phyloP scores from a whole-genome alignment of 768 basidiomycete genomes.

The Coprinellus aureogranulatus region DNA sequence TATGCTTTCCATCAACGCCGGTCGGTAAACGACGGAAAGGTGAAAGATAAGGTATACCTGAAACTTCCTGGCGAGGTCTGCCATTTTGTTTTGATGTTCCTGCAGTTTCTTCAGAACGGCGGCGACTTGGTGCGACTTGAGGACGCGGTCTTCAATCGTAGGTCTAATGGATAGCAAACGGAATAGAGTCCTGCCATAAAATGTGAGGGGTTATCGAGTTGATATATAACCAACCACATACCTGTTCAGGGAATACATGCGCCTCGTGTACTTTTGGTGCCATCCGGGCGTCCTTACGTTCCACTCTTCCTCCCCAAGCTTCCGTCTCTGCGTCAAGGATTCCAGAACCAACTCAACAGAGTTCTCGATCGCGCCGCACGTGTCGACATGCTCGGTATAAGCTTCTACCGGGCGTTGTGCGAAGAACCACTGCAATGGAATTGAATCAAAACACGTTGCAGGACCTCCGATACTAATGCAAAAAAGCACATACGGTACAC shows the following conservation, averaged over 20 bases:
- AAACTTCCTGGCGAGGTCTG: conserved; percentile 36
- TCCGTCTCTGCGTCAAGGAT: conserved; percentile 22
- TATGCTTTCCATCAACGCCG: neutral
- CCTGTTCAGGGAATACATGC: conserved; percentile 35
- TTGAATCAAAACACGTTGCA: conserved; percentile 5
- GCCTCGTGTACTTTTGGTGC: conserved; percentile 30
- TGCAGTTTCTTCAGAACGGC: conserved; percentile 32
- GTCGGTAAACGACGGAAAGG: neutral
- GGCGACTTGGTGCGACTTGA: conserved; percentile 26
- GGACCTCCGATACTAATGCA: neutral
- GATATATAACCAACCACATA: conserved; percentile 16
- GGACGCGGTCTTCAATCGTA: conserved; percentile 23
- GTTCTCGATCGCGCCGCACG: conserved; percentile 26
- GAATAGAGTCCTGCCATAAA: conserved; percentile 25
- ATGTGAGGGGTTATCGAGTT: neutral
- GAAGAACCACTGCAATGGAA: conserved; percentile 21
- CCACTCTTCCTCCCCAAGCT: conserved; percentile 32
- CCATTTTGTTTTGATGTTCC: conserved; percentile 39
- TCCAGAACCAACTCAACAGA: conserved; percentile 22
- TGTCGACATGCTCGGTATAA: conserved; percentile 27
- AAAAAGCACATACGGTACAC: conserved; percentile 24
- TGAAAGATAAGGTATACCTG: conserved; percentile 18
- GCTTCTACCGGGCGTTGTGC: conserved; percentile 20
- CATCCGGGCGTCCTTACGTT: conserved; percentile 30
- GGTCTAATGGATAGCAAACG: conserved; percentile 25